Percentiles rank a stretch among this genome's conserved stretches.
These are phyloP conservation scores for Talaromyces sp. DNA, from an alignment of 2,329 filamentous ascomycete species.

Conservation along the genomic window DNA sequence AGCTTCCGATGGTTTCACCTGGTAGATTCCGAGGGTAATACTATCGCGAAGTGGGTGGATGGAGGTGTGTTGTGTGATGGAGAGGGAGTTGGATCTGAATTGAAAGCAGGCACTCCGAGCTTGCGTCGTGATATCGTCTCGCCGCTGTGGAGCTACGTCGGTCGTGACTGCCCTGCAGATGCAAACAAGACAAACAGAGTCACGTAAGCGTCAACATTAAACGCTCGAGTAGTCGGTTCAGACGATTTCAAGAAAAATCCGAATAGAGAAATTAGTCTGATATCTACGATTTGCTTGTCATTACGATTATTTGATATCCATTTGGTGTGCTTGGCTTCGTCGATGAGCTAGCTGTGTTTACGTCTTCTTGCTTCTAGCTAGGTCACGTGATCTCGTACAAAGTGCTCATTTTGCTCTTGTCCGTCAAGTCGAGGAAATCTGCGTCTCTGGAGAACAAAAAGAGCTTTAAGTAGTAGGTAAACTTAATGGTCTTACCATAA, in stretches of 20 bases:
- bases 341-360: background rate
- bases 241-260: background rate
- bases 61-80: slow-evolving; percentile 2
- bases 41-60: slow-evolving; percentile 6
- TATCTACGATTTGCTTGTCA: background rate
- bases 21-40: background rate
- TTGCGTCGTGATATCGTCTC: slow-evolving; percentile 10
- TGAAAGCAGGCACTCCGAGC: slow-evolving; percentile 1
- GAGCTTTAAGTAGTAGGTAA: background rate
- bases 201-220: background rate
- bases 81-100: background rate
- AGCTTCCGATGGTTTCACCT: slow-evolving; percentile 3
- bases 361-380: too few relatives aligned
- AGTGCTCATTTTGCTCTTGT: background rate
- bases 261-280: background rate
- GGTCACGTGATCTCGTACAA: background rate
- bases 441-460: too few relatives aligned
- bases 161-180: background rate
- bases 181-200: slow-evolving; percentile 6
- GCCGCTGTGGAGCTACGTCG: slow-evolving; percentile 14
- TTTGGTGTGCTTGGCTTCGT: background rate
- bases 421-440: background rate
- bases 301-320: background rate
- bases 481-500: background rate
- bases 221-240: too few relatives aligned